Evolutionary conservation across 1,284 basidiomycete species (phyloP).

Genomic region (Microbotryomycetes sp.): DNA sequence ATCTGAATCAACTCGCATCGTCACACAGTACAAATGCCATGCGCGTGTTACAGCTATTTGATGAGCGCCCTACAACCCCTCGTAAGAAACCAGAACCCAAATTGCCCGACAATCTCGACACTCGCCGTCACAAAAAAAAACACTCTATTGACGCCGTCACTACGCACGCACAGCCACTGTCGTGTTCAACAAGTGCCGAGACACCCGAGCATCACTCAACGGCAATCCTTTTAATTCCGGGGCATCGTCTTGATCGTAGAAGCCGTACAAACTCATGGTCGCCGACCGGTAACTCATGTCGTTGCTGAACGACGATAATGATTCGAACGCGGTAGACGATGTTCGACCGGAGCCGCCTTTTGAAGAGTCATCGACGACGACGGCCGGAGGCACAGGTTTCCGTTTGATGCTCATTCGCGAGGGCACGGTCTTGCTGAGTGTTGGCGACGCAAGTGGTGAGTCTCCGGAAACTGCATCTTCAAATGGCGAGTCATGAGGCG

Average conservation of each 20-base stretch:
- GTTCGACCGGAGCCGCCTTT: background rate
- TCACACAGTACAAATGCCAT: no score
- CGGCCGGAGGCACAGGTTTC: background rate
- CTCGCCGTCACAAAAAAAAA: no score
- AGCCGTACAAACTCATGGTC: conserved; percentile 12
- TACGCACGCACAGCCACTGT: no score
- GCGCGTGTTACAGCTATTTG: no score
- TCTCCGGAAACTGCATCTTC: no score
- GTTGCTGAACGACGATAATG: background rate
- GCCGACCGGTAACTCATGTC: conserved; percentile 13
- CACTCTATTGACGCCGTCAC: no score
- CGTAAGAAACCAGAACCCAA: no score
- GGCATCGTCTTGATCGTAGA: conserved; percentile 1
- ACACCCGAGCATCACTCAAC: no score
- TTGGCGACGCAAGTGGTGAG: background rate
- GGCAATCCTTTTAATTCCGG: background rate
- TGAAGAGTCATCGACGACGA: conserved; percentile 4
- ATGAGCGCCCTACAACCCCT: no score
- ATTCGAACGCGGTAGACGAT: background rate
- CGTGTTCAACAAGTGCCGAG: no score
- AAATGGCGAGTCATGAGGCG: background rate
- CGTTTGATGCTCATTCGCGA: background rate
- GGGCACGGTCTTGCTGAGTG: background rate
- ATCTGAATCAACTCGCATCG: no score
- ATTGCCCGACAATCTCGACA: no score